Evolutionary conservation across 306 rosid genomes (phyloP), one percentile per base, ranked within the genome.

Genomic region (Pyrus communis): DNA sequence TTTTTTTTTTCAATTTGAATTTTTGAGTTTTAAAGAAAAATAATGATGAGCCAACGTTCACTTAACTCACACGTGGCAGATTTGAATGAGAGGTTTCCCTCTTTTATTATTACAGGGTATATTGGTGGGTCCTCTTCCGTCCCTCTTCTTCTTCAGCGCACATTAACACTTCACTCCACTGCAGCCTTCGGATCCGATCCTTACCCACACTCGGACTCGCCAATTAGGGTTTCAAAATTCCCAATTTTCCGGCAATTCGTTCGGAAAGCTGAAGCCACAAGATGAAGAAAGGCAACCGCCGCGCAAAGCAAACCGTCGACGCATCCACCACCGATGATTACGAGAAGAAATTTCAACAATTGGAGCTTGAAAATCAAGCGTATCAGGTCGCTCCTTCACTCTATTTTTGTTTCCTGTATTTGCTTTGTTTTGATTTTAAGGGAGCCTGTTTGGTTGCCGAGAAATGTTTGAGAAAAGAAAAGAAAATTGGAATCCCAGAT

Each of bases 211-310:
- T 17, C 1, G 25, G 1, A 10, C 57, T 61, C 7, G 12, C 69
- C 45, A 7, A 28, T 45, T 74, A 45, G 78, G 77, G 58, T 59
- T 73, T 59, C 69, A 17, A 40, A 38, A 22, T 25, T 40, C 5
- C 2, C 69, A 3, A 43, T 3, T 38, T 57, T 73, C 76, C 60
- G 30, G 4, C 67, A 14, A 59, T 14, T 4, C 51, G 58, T 10
- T 73, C 58, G 27, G 11, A 59, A 38, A 12, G 55, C 8, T 38
- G 54, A 3, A 28, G 67, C 28, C 43, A n/a, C 46, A 65, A 4
- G 61, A 92, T 92, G 97, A 93, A 81, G 91, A 90, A 79, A 79
- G 46, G 80, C 45, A 88, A 52, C 81, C 96, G 99, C 74, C 84
- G 91, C 67, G 86, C 93, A 0, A 91, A 92, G 86, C 90, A 88